Conservation (phyloP, 371 early-diverging fungal species). For the Circinella umbellata region DNA sequence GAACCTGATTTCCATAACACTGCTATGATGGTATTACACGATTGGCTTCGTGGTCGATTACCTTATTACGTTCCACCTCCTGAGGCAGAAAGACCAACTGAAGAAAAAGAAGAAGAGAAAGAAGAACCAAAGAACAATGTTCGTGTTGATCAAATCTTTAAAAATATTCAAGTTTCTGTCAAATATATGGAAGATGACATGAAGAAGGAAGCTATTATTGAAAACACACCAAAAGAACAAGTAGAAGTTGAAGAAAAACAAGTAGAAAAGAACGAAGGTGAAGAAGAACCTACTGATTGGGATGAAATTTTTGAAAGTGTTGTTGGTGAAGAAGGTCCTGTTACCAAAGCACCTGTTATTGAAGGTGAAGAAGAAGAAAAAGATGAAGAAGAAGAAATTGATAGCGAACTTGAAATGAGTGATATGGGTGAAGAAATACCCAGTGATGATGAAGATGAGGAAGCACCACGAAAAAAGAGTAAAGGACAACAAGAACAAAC, state of each 20-base stretch:
- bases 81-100: constrained; percentile 33
- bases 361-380: constrained; percentile 32
- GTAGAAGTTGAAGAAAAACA: constrained; percentile 46
- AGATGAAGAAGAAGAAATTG: constrained; percentile 54
- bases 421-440: constrained; percentile 46
- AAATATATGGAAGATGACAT: constrained; percentile 82
- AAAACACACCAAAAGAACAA: constrained; percentile 39
- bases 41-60: constrained; percentile 99
- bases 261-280: constrained; percentile 22
- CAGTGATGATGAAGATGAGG: constrained; percentile 38
- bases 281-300: constrained; percentile 77
- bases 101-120: constrained; percentile 31
- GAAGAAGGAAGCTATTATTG: constrained; percentile 62
- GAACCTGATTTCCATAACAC: constrained; percentile 95
- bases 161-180: constrained; percentile 80
- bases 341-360: constrained; percentile 31
- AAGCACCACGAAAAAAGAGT: constrained; percentile 36
- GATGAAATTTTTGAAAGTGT: constrained; percentile 89
- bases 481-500: constrained; percentile 32
- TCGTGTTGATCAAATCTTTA: constrained; percentile 81
- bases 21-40: constrained; percentile 98
- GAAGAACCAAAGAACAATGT: constrained; percentile 37
- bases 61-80: constrained; percentile 95
- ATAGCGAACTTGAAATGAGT: constrained; percentile 64
- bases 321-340: constrained; percentile 71